Conservation (phyloP, 2,329 filamentous ascomycete species). For the Scedosporium dehoogii region DNA sequence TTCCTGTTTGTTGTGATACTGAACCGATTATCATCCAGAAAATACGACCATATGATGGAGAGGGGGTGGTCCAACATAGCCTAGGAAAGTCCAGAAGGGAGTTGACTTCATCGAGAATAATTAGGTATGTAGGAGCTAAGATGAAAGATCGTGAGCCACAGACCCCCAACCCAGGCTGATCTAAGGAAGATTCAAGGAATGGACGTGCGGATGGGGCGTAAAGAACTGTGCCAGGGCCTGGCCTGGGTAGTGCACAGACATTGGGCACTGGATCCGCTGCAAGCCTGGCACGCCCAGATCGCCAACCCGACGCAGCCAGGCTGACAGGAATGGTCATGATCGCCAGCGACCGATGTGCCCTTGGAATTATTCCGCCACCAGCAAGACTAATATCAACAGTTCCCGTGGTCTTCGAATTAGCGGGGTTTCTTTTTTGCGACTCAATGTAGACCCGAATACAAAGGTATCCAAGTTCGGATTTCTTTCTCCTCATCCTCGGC, state of each 20-base stretch:
- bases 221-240: background rate
- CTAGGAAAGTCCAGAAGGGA: no score
- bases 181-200: no score
- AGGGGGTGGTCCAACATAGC: background rate
- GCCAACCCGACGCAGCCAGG: background rate
- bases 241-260: background rate
- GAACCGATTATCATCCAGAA: background rate
- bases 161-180: no score
- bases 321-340: constrained; percentile 6
- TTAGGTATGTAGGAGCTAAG: no score
- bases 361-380: constrained; percentile 7
- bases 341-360: background rate
- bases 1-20: background rate
- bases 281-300: background rate
- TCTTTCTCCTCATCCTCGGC: no score
- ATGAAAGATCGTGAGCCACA: no score
- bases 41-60: background rate
- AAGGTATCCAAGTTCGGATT: no score
- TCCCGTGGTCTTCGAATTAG: no score
- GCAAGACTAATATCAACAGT: background rate
- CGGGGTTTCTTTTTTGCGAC: background rate
- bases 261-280: constrained; percentile 1
- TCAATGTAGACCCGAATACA: no score
- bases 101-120: no score
- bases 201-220: no score